phyloP scores from a whole-genome alignment of 345 rosid genomes.

The Murraya koenigii region DNA sequence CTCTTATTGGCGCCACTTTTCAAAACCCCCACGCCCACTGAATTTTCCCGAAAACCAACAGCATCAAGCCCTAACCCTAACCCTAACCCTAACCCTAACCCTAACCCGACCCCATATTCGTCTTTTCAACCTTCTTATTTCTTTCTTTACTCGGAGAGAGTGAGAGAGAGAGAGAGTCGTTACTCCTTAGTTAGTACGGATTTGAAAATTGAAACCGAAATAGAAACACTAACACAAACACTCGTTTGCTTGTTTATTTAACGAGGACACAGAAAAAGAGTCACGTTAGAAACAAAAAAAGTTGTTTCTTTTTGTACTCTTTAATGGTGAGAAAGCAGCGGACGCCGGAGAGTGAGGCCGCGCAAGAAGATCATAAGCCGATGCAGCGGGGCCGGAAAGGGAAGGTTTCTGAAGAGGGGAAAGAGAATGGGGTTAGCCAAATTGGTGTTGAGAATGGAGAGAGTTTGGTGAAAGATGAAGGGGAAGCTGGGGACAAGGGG shows the following conservation, averaged over 20 bases:
- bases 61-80: background rate
- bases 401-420: background rate
- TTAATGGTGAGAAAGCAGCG: background rate
- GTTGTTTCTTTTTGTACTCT: background rate
- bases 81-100: background rate
- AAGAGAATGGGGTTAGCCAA: background rate
- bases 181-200: background rate
- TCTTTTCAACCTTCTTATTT: no score
- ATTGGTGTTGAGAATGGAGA: background rate
- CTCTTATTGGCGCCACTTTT: slow-evolving; percentile 2
- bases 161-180: no score
- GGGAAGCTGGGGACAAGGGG: background rate
- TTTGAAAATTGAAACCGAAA: background rate
- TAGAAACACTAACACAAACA: no score
- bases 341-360: background rate
- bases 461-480: background rate
- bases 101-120: no score
- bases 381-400: background rate
- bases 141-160: no score
- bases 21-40: background rate
- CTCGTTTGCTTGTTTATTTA: background rate
- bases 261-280: background rate
- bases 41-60: background rate
- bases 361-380: background rate
- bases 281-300: background rate